Percentiles rank a stretch among this genome's conserved stretches.
phyloP scores from a whole-genome alignment of 257 asterid species.

The Sherardia arvensis region DNA sequence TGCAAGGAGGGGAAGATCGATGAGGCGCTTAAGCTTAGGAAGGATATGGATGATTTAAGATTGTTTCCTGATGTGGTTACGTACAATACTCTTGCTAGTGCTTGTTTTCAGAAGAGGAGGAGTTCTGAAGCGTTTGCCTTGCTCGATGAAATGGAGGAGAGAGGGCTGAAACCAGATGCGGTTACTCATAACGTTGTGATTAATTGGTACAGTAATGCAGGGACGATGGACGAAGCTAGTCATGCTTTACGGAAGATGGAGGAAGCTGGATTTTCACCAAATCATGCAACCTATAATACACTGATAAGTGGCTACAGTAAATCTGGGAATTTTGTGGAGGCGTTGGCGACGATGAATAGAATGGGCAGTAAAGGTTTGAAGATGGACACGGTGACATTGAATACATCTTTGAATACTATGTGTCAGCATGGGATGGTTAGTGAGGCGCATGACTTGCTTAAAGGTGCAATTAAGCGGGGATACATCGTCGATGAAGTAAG shows the following conservation, averaged over 20 bases:
- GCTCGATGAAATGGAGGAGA: slow-evolving; percentile 58
- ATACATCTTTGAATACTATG: slow-evolving; percentile 47
- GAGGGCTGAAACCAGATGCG: slow-evolving; percentile 42
- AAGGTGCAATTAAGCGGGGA: slow-evolving; percentile 50
- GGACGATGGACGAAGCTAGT: slow-evolving; percentile 58
- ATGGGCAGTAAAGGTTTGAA: slow-evolving; percentile 65
- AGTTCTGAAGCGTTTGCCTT: slow-evolving; percentile 39
- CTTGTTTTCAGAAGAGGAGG: slow-evolving; percentile 40
- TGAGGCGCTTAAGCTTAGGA: slow-evolving; percentile 57
- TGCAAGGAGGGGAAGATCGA: slow-evolving; percentile 50
- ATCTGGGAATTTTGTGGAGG: slow-evolving; percentile 58
- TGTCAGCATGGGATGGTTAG: slow-evolving; percentile 50
- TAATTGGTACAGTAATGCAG: slow-evolving; percentile 71
- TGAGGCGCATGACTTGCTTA: slow-evolving; percentile 56
- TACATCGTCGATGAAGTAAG: slow-evolving; percentile 77
- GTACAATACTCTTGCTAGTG: slow-evolving; percentile 67
- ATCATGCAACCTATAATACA: slow-evolving; percentile 66
- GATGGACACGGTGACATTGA: slow-evolving; percentile 70
- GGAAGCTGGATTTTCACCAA: slow-evolving; percentile 49
- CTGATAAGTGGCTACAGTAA: slow-evolving; percentile 56
- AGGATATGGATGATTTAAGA: slow-evolving; percentile 54
- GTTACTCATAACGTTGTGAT: slow-evolving; percentile 65
- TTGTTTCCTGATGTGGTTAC: slow-evolving; percentile 70
- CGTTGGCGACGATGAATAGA: slow-evolving; percentile 48
- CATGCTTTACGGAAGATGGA: slow-evolving; percentile 46